Conservation (phyloP, 1,284 basidiomycete species). For the Cutaneotrichosporon arboriforme region DNA sequence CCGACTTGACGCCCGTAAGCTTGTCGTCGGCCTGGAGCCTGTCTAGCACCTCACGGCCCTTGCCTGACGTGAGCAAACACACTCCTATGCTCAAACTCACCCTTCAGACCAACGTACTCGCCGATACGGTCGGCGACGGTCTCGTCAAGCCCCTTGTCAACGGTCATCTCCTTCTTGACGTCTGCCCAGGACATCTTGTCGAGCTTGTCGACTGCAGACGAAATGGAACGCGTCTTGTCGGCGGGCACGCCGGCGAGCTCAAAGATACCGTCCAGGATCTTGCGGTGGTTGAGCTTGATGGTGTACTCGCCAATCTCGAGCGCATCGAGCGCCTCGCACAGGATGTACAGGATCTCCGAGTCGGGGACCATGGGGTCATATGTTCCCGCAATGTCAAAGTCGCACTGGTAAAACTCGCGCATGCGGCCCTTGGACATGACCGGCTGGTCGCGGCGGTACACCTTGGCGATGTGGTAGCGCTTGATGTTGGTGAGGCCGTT, state of each 20-base stretch:
- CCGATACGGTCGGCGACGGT: slow-evolving; percentile 88
- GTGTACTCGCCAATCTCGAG: slow-evolving; percentile 91
- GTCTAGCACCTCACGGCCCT: slow-evolving; percentile 68
- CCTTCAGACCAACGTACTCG: slow-evolving; percentile 92
- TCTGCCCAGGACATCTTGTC: slow-evolving; percentile 94
- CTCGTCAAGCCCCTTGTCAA: slow-evolving; percentile 85
- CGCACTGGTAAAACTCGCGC: slow-evolving; percentile 98
- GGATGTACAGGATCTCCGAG: slow-evolving; percentile 78
- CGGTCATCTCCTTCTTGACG: slow-evolving; percentile 93
- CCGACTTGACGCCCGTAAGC: slow-evolving; percentile 66
- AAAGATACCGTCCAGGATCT: slow-evolving; percentile 96
- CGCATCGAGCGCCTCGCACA: slow-evolving; percentile 73
- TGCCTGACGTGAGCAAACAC: slow-evolving; percentile 22
- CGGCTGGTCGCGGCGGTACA: slow-evolving; percentile 92
- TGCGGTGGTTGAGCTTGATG: slow-evolving; percentile 96
- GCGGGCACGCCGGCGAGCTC: slow-evolving; percentile 89
- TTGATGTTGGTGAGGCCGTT: slow-evolving; percentile 71
- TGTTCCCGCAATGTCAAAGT: slow-evolving; percentile 90
- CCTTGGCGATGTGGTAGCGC: slow-evolving; percentile 96
- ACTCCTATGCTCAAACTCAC: slow-evolving; percentile 47
- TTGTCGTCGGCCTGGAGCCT: slow-evolving; percentile 63
- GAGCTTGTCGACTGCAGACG: slow-evolving; percentile 95
- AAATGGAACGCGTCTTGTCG: slow-evolving; percentile 90
- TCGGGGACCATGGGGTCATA: slow-evolving; percentile 98
- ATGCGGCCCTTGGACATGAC: slow-evolving; percentile 97